Base-by-base conservation (phyloP, 2,329 filamentous ascomycete genomes). In the Colletotrichum zoysiae region DNA sequence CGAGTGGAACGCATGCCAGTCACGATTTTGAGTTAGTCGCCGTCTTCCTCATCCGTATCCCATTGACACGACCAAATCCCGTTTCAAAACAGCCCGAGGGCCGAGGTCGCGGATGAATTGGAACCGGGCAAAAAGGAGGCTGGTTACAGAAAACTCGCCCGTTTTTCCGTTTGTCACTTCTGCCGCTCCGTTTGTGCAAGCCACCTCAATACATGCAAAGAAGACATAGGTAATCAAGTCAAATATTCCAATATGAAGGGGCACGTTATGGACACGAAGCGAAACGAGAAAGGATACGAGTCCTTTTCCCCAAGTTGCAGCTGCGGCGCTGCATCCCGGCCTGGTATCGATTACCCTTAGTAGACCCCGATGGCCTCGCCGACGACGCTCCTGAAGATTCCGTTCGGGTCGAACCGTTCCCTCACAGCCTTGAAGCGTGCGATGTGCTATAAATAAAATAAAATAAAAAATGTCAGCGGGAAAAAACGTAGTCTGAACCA, bases 331-430 rank as follows among this genome's bases (percentile, higher is more conserved):
- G n/a, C 8, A n/a, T 23, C 35, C 30, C 18, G 11, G 11, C 20
- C n/a, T 14, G n/a, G 14, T 18, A 23, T 9, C n/a, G 11, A 2
- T 8, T 8, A 5, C 11, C 9, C 18, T 20, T 20, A 70, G 74
- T 85, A 86, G 65, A 87, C 74, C 1, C 84, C 85, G 26, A 87
- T 75, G 42, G 85, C 85, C 77, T 87, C 85, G 0, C 85, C 85
- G 2, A 87, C 78, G 12, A 86, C 80, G 55, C 83, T 86, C 74
- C 81, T 82, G 74, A 83, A 87, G 1, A 84, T 80, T 1, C 82
- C 83, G 16, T 86, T 80, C 0, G 85, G 84, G 71, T 87, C 85
- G 64, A 86, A 87, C 68, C 82, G 80, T 75, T 87, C 76, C 38
- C 84, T 80, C 23, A 86, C 82, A 23, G 79, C 79, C 76, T 86